Percentiles rank a stretch among this genome's conserved stretches.
Conservation (phyloP, 1,139 yeast species). For the Candida freyschussii region DNA sequence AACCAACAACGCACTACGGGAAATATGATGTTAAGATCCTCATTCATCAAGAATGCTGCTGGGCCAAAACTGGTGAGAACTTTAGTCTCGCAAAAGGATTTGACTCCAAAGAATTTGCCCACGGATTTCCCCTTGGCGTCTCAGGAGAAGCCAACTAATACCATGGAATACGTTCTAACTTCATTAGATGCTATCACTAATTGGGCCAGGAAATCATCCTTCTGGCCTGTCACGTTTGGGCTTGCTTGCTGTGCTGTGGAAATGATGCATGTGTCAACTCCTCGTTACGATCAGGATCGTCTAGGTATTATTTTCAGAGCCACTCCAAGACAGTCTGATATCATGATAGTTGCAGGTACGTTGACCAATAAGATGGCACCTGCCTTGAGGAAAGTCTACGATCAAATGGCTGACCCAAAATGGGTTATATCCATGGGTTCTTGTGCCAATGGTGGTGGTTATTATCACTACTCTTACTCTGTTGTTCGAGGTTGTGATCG, state of each 20-base stretch:
- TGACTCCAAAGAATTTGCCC: constrained; percentile 31
- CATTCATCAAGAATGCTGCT: too few species aligned
- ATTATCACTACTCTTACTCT: constrained; percentile 84
- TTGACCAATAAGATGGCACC: constrained; percentile 94
- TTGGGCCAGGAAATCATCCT: constrained; percentile 91
- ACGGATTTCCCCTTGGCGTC: constrained; percentile 51
- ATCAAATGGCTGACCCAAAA: constrained; percentile 92
- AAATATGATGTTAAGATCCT: too few species aligned
- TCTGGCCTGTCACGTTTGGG: constrained; percentile 94
- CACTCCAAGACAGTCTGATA: constrained; percentile 90
- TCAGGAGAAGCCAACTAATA: constrained; percentile 46
- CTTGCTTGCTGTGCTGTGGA: constrained; percentile 92
- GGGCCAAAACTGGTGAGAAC: constrained; percentile 12
- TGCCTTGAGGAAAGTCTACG: constrained; percentile 87
- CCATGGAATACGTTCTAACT: constrained; percentile 81
- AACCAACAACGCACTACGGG: too few species aligned
- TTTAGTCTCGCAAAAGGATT: constrained; percentile 16
- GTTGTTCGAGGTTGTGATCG: constrained; percentile 91
- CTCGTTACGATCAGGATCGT: constrained; percentile 91
- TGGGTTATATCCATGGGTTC: constrained; percentile 91
- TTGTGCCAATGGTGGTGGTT: constrained; percentile 93
- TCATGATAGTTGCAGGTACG: constrained; percentile 92
- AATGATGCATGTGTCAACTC: constrained; percentile 93
- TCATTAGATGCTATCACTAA: constrained; percentile 78
- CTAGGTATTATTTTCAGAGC: constrained; percentile 93